Conservation (phyloP, 805 yeast species). For the Tetrapisispora taiwanensis region DNA sequence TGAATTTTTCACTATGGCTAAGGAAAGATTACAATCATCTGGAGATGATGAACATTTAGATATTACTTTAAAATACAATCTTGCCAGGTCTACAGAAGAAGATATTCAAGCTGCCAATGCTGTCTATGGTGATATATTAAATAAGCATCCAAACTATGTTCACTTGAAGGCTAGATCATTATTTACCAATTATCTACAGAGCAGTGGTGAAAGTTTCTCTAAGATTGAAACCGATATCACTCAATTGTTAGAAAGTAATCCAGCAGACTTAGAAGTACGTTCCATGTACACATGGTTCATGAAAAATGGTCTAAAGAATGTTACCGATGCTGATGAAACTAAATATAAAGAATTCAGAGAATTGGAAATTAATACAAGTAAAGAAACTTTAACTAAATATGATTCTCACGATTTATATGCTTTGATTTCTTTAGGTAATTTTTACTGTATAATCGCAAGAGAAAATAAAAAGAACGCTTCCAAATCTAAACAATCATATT, state of each 20-base stretch:
- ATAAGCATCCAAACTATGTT: constrained; percentile 55
- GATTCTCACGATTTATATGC: constrained; percentile 89
- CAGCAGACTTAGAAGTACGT: constrained; percentile 68
- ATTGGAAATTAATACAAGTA: constrained; percentile 68
- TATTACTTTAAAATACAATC: constrained; percentile 53
- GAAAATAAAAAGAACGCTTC: constrained; percentile 44
- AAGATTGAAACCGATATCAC: constrained; percentile 3
- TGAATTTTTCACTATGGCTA: constrained; percentile 43
- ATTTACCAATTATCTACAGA: constrained; percentile 42
- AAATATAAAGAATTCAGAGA: constrained; percentile 38
- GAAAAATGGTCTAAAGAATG: constrained; percentile 25
- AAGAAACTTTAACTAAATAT: constrained; percentile 69
- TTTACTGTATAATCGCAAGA: constrained; percentile 73
- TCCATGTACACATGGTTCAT: constrained; percentile 90
- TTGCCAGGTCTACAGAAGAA: constrained; percentile 66
- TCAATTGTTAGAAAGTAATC: constrained; percentile 42
- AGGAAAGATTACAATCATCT: constrained; percentile 13
- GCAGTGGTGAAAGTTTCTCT: constrained; percentile 28
- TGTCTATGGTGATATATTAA: constrained; percentile 47
- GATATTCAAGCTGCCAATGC: constrained; percentile 19
- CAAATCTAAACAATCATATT: constrained; percentile 58
- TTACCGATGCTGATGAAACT: constrained; percentile 14
- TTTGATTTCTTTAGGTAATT: constrained; percentile 77
- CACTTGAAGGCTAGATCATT: constrained; percentile 67
- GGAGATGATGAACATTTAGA: constrained; percentile 24